Evolutionary conservation across 345 rosid species (phyloP).

Genomic region (Jatropha curcas): DNA sequence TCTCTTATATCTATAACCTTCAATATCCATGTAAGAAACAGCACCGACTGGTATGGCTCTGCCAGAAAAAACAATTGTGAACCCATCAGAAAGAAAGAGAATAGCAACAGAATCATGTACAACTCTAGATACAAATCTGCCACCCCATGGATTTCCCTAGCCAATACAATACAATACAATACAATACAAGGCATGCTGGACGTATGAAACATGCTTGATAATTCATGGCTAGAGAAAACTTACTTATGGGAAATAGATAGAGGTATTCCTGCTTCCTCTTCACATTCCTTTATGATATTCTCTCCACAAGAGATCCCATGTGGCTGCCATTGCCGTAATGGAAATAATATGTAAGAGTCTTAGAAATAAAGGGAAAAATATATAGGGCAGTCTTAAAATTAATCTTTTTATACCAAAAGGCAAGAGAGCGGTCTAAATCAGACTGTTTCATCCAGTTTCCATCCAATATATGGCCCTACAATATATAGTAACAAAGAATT

Average conservation of each 20-base stretch:
- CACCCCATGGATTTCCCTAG: neutral
- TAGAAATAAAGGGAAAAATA: neutral
- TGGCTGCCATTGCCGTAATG: conserved; percentile 53
- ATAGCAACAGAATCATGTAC: neutral
- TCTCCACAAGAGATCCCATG: conserved; percentile 72
- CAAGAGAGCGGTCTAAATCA: neutral
- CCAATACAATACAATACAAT: conserved; percentile 7
- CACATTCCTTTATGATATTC: conserved; percentile 85
- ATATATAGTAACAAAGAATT: neutral
- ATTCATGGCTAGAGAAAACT: conserved; percentile 17
- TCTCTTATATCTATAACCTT: conserved; percentile 66
- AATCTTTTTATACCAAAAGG: neutral
- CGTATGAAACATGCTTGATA: neutral
- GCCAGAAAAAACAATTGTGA: conserved; percentile 21
- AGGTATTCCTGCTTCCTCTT: conserved; percentile 93
- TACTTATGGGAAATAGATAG: conserved; percentile 56
- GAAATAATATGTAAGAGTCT: neutral
- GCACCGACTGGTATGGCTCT: conserved; percentile 85
- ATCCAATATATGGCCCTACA: neutral
- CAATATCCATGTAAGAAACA: conserved; percentile 74
- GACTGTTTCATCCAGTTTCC: neutral
- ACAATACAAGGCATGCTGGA: conserved; percentile 5
- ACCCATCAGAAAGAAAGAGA: conserved; percentile 7
- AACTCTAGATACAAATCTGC: neutral
- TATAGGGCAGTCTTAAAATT: neutral